Evolutionary conservation across 1,284 basidiomycete species (phyloP), one percentile per base, ranked within the genome.

Genomic region (Leccinum ponderosum): DNA sequence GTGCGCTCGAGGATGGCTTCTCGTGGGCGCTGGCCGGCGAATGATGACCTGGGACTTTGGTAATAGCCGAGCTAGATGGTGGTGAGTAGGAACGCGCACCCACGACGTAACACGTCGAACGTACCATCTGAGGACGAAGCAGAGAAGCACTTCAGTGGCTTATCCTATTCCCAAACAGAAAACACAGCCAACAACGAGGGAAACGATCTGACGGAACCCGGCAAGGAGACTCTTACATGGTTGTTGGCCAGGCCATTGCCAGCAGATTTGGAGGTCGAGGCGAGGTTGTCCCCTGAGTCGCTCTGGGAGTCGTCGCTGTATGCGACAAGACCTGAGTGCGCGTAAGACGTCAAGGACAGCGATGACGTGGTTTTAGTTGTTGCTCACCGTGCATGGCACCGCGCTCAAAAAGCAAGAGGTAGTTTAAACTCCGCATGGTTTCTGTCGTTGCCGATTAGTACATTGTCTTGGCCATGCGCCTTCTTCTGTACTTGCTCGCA

Each of bases 111-210:
- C 11, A 60, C 29, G 54, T 55, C 61, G 8, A 39, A 60, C 55
- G 27, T 64, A 89, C 87, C 66, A 71, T 84, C 87, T 79, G 80
- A 69, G 60, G 77, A 69, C 60, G 67, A 67, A 71, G 79, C 73
- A 71, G 77, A 68, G 25, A 65, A 66, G 9, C 62, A 44, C 70
- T 82, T 85, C 67, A 79, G 75, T 76, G 79, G 75, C 69, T 80
- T 80, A 79, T 87, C 87, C 87, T 90, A 81, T 79, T 85, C 83
- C 74, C 81, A 76, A 79, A 74, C 77, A 81, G 86, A 84, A 84
- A 78, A 68, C 75, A 76, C 75, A 80, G 81, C 82, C 78, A 87
- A 79, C 78, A 82, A 82, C 83, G 79, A 87, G 87, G 87, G 86
- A 89, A 89, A 87, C 82, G 77, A 76, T 70, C 69, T 70, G 58